These are phyloP conservation scores for Dendrobium nobile DNA, from an alignment of 106 monocot species.

Conservation along the genomic window DNA sequence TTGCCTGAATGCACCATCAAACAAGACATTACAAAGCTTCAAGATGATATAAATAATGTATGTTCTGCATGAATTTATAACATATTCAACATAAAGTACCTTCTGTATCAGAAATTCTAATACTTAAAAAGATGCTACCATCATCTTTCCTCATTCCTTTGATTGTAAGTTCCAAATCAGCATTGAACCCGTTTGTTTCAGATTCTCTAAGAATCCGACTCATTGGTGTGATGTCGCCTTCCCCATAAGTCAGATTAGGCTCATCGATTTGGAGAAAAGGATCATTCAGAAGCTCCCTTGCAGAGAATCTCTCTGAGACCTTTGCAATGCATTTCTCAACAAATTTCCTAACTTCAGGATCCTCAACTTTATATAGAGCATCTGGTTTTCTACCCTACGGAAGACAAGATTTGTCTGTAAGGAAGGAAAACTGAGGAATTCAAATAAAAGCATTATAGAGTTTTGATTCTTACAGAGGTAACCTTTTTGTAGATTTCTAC, in stretches of 20 bases:
- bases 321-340: conserved; percentile 54
- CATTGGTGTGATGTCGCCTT: conserved; percentile 12
- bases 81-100: conserved; percentile 12
- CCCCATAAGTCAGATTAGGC: not conserved
- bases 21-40: not conserved
- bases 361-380: conserved; percentile 35
- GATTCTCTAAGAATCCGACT: not conserved
- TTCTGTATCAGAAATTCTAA: conserved; percentile 46
- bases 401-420: not conserved
- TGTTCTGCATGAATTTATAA: not conserved
- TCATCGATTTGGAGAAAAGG: conserved; percentile 48
- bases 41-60: not conserved
- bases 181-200: not conserved
- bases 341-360: conserved; percentile 47
- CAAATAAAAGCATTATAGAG: not conserved
- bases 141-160: conserved; percentile 43
- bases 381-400: conserved; percentile 47
- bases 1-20: conserved; percentile 19
- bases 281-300: conserved; percentile 51
- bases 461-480: conserved; percentile 12
- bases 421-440: not conserved
- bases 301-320: conserved; percentile 29
- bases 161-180: conserved; percentile 39
- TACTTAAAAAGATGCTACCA: conserved; percentile 40
- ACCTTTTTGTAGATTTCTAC: conserved; percentile 27